phyloP scores from a whole-genome alignment of 352 stramenopile genomes.

The Pseudoperonospora humuli region DNA sequence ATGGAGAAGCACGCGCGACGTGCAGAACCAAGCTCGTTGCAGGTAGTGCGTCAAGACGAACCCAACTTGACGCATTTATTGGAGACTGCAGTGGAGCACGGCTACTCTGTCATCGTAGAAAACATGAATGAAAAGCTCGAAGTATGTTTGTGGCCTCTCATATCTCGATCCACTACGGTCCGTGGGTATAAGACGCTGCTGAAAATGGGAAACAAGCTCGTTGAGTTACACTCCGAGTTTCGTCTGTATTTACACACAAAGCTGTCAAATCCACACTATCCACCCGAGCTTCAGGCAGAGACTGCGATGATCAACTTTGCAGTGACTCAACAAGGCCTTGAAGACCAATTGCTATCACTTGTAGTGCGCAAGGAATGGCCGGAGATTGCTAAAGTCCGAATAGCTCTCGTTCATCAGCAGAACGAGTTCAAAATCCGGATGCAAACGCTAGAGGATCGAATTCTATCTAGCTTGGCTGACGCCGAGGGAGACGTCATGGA shows the following conservation, averaged over 20 bases:
- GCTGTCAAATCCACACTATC: constrained; percentile 89
- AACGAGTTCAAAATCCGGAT: constrained; percentile 88
- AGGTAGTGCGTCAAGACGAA: constrained; percentile 81
- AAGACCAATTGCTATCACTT: constrained; percentile 85
- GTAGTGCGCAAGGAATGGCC: constrained; percentile 88
- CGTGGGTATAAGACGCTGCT: constrained; percentile 68
- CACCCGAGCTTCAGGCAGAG: constrained; percentile 87
- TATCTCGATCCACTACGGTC: constrained; percentile 62
- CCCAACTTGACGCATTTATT: constrained; percentile 65
- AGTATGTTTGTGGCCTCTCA: constrained; percentile 77
- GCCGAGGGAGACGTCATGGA: constrained; percentile 88
- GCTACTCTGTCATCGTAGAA: constrained; percentile 78
- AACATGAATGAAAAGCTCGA: constrained; percentile 87
- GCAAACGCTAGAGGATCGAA: constrained; percentile 84
- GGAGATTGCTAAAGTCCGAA: constrained; percentile 71
- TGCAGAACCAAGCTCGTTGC: constrained; percentile 32
- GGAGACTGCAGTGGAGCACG: constrained; percentile 74
- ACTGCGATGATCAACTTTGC: constrained; percentile 90
- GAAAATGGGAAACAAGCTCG: constrained; percentile 83
- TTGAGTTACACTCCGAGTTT: constrained; percentile 79
- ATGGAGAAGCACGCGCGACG: constrained; percentile 68
- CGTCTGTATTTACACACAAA: constrained; percentile 89
- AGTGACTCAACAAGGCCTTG: constrained; percentile 83
- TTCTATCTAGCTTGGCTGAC: constrained; percentile 76
- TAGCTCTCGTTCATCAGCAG: constrained; percentile 80